Evolutionary conservation across 805 yeast genomes (phyloP).

Genomic region (Schwanniomyces sp.): DNA sequence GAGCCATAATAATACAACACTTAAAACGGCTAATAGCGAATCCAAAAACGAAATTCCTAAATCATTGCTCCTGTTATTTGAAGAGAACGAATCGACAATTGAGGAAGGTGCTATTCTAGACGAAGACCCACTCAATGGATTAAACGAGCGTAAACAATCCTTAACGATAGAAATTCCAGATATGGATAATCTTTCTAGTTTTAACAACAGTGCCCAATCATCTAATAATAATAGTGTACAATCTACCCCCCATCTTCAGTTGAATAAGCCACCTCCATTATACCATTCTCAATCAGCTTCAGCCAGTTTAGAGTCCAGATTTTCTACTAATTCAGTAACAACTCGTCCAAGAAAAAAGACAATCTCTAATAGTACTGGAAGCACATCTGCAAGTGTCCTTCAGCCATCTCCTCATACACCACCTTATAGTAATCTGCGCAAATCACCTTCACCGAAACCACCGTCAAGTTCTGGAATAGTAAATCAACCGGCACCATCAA

Average conservation of each 20-base stretch:
- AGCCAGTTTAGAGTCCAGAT: conserved; percentile 33
- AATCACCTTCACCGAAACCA: conserved; percentile 40
- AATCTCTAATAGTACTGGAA: conserved; percentile 34
- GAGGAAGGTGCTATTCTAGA: conserved; percentile 6
- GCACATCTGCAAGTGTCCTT: conserved; percentile 24
- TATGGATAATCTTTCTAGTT: conserved; percentile 45
- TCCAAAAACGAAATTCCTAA: conserved; percentile 56
- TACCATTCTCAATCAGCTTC: conserved; percentile 46
- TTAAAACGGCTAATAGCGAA: conserved; percentile 8
- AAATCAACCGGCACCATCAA: conserved; percentile 12
- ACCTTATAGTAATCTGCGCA: conserved; percentile 38
- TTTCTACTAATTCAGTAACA: conserved; percentile 17
- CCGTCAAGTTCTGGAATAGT: conserved; percentile 17
- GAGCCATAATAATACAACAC: conserved; percentile 10
- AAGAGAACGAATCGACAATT: conserved; percentile 33
- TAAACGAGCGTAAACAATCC: conserved; percentile 43
- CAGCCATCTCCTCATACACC: conserved; percentile 30
- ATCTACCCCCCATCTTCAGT: conserved; percentile 18
- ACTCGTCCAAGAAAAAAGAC: conserved; percentile 37
- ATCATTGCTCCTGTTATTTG: conserved; percentile 70
- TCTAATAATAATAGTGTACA: background rate
- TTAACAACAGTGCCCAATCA: conserved; percentile 5
- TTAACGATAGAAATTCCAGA: conserved; percentile 73
- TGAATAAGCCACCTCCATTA: conserved; percentile 43
- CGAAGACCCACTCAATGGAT: conserved; percentile 10